These are phyloP conservation scores for Phytophthora litchii DNA, from an alignment of 352 stramenopile genomes.

Conservation along the genomic window DNA sequence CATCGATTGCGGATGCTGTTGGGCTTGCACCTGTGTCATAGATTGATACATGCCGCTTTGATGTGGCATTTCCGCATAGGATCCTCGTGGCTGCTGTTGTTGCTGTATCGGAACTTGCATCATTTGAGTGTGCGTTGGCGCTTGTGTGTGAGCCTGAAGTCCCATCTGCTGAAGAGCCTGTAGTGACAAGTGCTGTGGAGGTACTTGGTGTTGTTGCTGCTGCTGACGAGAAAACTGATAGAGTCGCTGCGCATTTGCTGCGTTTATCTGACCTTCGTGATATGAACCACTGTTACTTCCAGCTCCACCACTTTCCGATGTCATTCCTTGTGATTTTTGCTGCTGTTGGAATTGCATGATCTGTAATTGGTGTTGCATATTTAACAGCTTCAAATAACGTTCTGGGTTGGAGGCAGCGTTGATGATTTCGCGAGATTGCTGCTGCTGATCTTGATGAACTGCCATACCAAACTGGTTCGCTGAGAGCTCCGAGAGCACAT, in stretches of 20 bases:
- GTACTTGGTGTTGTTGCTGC: slow-evolving; percentile 35
- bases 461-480: slow-evolving; percentile 43
- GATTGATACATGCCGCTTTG: slow-evolving; percentile 55
- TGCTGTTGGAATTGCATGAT: slow-evolving; percentile 88
- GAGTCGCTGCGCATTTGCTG: slow-evolving; percentile 43
- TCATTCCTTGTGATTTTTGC: slow-evolving; percentile 47
- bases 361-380: slow-evolving; percentile 88
- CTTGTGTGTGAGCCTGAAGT: slow-evolving; percentile 44
- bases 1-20: slow-evolving; percentile 38
- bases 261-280: slow-evolving; percentile 54
- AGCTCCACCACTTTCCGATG: slow-evolving; percentile 29
- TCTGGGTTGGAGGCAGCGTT: slow-evolving; percentile 60
- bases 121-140: slow-evolving; percentile 53
- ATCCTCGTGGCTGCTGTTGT: slow-evolving; percentile 43
- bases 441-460: slow-evolving; percentile 36
- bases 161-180: slow-evolving; percentile 67
- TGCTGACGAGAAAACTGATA: slow-evolving; percentile 56
- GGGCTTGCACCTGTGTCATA: slow-evolving; percentile 47
- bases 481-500: slow-evolving; percentile 45
- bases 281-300: slow-evolving; percentile 49
- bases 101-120: slow-evolving; percentile 66
- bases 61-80: slow-evolving; percentile 57
- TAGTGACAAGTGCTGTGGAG: slow-evolving; percentile 51
- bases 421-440: slow-evolving; percentile 51
- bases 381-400: slow-evolving; percentile 84